Percentiles rank a stretch among this genome's conserved stretches.
These are phyloP conservation scores for Fusarium pseudocircinatum DNA, from an alignment of 2,329 filamentous ascomycete genomes.

Conservation along the genomic window DNA sequence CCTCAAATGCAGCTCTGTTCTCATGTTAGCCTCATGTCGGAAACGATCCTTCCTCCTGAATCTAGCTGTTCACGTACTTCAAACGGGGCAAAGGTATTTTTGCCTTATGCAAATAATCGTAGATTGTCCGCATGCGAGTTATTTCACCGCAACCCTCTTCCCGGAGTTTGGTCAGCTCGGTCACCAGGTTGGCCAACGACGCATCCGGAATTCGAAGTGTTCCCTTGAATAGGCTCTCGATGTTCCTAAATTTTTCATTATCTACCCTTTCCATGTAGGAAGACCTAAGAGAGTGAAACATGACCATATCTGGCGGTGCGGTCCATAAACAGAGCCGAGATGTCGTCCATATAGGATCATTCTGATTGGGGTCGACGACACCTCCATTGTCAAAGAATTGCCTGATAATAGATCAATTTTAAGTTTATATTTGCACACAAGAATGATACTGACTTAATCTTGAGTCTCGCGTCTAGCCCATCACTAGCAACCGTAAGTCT, in stretches of 20 bases:
- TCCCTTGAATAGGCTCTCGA: slow-evolving; percentile 2
- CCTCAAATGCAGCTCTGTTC: slow-evolving; percentile 18
- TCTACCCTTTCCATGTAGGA: background rate
- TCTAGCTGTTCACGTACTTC: background rate
- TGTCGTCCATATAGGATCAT: slow-evolving; percentile 2
- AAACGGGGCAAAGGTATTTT: background rate
- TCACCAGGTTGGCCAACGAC: background rate
- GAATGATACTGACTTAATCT: background rate
- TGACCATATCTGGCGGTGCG: slow-evolving; percentile 21
- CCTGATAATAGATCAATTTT: background rate
- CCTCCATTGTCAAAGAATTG: background rate
- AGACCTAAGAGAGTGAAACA: background rate
- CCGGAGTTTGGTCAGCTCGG: background rate
- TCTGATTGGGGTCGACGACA: slow-evolving; percentile 1
- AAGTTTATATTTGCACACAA: background rate
- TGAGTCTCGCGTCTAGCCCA: background rate
- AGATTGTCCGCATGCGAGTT: background rate
- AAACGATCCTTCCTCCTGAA: background rate
- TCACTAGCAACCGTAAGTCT: background rate
- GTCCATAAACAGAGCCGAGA: slow-evolving; percentile 15
- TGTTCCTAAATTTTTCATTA: background rate
- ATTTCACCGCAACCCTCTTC: background rate
- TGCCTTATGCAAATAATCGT: background rate
- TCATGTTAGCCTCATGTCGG: background rate
- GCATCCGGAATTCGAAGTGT: background rate